A percentile compares a stretch with the other conserved stretches of the same genome.
Conservation (phyloP, 495 filamentous ascomycete genomes). For the Parachaetomium inaequale region DNA sequence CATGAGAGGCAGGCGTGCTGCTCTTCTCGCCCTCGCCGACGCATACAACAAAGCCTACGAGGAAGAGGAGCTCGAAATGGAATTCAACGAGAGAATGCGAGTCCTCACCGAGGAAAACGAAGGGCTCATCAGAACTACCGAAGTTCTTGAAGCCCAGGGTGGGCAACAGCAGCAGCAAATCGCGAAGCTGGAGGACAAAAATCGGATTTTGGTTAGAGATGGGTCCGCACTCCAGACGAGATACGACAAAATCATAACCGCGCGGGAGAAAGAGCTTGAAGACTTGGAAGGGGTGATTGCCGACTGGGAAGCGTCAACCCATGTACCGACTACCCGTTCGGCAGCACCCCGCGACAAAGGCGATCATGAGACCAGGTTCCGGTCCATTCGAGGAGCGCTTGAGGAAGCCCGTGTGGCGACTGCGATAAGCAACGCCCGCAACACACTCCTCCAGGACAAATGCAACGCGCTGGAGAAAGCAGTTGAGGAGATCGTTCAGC, state of each 20-base stretch:
- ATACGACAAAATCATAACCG: neutral
- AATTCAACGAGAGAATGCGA: neutral
- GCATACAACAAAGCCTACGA: neutral
- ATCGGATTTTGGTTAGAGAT: neutral
- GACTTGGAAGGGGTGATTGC: neutral
- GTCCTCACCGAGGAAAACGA: neutral
- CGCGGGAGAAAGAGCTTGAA: neutral
- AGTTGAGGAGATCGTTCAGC: neutral
- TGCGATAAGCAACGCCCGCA: neutral
- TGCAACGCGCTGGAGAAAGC: neutral
- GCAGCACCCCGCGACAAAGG: neutral
- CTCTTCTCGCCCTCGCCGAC: neutral
- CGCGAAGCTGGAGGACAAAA: neutral
- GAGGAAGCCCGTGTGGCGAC: neutral
- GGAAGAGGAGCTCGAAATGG: neutral
- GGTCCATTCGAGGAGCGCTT: neutral
- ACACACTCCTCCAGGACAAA: neutral
- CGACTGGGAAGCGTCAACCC: neutral
- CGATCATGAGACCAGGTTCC: neutral
- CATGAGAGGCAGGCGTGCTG: neutral
- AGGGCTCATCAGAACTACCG: neutral
- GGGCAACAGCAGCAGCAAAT: neutral
- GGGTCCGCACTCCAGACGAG: neutral
- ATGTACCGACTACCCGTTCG: neutral
- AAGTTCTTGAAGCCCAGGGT: neutral